A percentile compares a stretch with the other conserved stretches of the same genome.
Conservation (phyloP, 352 stramenopile species). For the Thalassiosira pacifica region DNA sequence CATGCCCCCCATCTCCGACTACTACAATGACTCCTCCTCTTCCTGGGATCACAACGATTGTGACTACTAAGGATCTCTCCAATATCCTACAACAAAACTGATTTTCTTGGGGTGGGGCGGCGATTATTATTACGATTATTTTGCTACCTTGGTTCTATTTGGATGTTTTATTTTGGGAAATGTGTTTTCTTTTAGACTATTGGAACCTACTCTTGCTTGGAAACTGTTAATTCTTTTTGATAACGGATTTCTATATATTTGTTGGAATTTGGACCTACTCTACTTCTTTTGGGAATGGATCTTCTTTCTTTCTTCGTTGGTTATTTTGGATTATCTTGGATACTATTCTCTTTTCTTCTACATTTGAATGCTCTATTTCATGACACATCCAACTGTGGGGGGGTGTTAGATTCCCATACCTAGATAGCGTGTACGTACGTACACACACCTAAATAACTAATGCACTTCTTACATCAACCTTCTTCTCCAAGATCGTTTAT, state of each 20-base stretch:
- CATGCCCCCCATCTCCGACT: too few relatives aligned
- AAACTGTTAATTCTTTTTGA: neutral
- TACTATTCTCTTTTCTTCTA: neutral
- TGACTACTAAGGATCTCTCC: neutral
- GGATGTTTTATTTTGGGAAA: neutral
- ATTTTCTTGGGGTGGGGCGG: neutral
- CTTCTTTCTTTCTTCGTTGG: neutral
- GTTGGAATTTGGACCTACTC: neutral
- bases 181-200: neutral
- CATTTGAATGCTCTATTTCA: neutral
- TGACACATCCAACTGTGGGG: neutral
- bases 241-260: neutral
- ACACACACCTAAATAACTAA: neutral
- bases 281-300: neutral
- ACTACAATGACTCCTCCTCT: too few relatives aligned
- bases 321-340: neutral
- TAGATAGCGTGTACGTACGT: neutral
- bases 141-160: neutral
- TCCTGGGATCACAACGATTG: neutral
- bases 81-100: too few relatives aligned
- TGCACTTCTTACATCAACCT: neutral
- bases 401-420: neutral
- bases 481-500: neutral
- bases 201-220: neutral
- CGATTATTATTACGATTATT: neutral